A percentile compares a stretch with the other conserved stretches of the same genome.
Conservation (phyloP, 1,284 basidiomycete species). For the Sporisorium exsertum region DNA sequence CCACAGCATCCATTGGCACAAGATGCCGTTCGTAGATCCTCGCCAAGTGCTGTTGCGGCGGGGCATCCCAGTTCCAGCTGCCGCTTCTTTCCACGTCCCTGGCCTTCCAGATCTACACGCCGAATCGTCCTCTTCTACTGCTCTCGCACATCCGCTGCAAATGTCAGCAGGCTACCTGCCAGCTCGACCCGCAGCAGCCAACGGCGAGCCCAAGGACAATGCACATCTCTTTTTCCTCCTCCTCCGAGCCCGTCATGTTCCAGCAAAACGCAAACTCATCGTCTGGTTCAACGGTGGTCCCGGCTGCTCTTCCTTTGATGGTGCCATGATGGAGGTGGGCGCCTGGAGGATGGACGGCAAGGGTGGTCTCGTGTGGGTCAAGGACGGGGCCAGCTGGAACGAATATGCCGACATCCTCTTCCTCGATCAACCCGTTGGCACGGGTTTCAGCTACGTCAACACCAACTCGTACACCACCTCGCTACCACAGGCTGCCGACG, state of each 20-base stretch:
- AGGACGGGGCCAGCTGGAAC: slow-evolving; percentile 91
- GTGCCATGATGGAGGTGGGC: slow-evolving; percentile 96
- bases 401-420: slow-evolving; percentile 98
- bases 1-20: not conserved
- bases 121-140: slow-evolving; percentile 33
- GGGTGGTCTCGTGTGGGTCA: slow-evolving; percentile 78
- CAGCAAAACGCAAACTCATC: slow-evolving; percentile 87
- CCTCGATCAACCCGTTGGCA: slow-evolving; percentile 96
- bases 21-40: slow-evolving; percentile 47
- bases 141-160: slow-evolving; percentile 42
- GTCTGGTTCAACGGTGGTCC: slow-evolving; percentile 99
- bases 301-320: slow-evolving; percentile 96
- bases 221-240: slow-evolving; percentile 91
- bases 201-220: slow-evolving; percentile 69
- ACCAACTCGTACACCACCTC: slow-evolving; percentile 85
- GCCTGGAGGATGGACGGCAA: slow-evolving; percentile 82
- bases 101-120: slow-evolving; percentile 47
- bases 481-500: slow-evolving; percentile 77
- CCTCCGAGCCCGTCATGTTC: slow-evolving; percentile 84
- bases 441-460: slow-evolving; percentile 89
- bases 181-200: slow-evolving; percentile 30
- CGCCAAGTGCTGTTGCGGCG: slow-evolving; percentile 40
- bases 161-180: slow-evolving; percentile 65
- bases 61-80: slow-evolving; percentile 42
- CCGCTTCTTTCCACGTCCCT: slow-evolving; percentile 50